Conservation (phyloP, 208 protist genomes). For the Porcisia hertigi region DNA sequence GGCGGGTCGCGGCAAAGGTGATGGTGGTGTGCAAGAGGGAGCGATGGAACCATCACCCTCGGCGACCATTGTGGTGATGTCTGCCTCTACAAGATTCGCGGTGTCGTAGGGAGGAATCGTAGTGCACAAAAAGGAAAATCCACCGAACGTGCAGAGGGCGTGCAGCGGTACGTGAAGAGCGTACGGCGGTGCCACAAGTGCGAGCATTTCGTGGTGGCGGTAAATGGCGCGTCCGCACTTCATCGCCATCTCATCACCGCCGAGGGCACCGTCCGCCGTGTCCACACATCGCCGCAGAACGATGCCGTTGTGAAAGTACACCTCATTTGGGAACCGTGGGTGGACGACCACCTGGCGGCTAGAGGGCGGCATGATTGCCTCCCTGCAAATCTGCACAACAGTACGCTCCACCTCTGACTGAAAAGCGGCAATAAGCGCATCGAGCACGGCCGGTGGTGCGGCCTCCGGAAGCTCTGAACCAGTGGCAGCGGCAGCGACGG, state of each 20-base stretch:
- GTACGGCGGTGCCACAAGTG: conserved; percentile 43
- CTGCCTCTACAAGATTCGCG: conserved; percentile 8
- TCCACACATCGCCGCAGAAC: conserved; percentile 59
- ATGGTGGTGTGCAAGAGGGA: neutral
- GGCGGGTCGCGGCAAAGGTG: neutral
- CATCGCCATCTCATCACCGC: conserved; percentile 45
- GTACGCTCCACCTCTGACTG: conserved; percentile 25
- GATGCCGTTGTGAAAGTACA: conserved; percentile 50
- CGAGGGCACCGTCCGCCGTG: conserved; percentile 39
- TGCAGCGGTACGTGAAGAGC: conserved; percentile 56
- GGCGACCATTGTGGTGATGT: neutral
- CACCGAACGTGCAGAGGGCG: conserved; percentile 58
- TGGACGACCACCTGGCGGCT: conserved; percentile 28
- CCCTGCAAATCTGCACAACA: conserved; percentile 39
- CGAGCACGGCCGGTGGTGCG: neutral
- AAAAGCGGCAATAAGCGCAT: conserved; percentile 26
- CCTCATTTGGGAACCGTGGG: conserved; percentile 16
- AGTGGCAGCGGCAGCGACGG: no score
- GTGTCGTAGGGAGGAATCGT: conserved; percentile 58
- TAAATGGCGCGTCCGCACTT: conserved; percentile 30
- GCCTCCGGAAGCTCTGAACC: neutral
- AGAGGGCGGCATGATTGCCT: conserved; percentile 35
- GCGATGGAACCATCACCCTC: neutral
- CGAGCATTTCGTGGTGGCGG: conserved; percentile 37
- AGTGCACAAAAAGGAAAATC: conserved; percentile 51